A percentile compares a stretch with the other conserved stretches of the same genome.
Evolutionary conservation across 345 rosid genomes (phyloP).

Genomic region (Camelina hispida): DNA sequence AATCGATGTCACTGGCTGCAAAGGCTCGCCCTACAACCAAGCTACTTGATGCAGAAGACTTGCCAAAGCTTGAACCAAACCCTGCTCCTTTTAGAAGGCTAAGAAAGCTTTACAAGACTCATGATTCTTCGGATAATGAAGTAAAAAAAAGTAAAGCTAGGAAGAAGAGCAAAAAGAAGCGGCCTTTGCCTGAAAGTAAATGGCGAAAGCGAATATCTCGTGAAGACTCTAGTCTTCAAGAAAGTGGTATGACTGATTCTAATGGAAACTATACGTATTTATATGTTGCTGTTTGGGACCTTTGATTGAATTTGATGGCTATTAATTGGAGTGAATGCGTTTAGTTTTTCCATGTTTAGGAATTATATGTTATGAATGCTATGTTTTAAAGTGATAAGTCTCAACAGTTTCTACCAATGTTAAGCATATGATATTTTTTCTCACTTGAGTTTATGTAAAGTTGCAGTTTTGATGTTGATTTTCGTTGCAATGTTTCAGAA

Average conservation of each 20-base stretch:
- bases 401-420: conserved; percentile 8
- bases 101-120: conserved; percentile 55
- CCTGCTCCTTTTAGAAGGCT: conserved; percentile 78
- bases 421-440: conserved; percentile 14
- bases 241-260: conserved; percentile 56
- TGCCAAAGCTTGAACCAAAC: conserved; percentile 88
- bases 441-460: conserved; percentile 21
- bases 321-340: neutral
- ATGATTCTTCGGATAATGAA: conserved; percentile 54
- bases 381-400: neutral
- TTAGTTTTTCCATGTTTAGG: conserved; percentile 7
- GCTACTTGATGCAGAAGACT: conserved; percentile 69
- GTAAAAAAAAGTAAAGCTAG: conserved; percentile 49
- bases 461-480: conserved; percentile 24
- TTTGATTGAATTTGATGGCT: conserved; percentile 8
- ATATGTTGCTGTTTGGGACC: neutral
- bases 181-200: conserved; percentile 88
- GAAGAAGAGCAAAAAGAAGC: conserved; percentile 58
- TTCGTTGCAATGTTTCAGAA: conserved; percentile 48
- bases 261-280: conserved; percentile 7
- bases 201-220: conserved; percentile 73
- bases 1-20: conserved; percentile 66
- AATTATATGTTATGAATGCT: conserved; percentile 21
- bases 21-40: conserved; percentile 86
- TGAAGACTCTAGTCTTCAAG: conserved; percentile 61